Base-by-base conservation (phyloP, 2,329 filamentous ascomycete genomes). In the Lecanicillium sp. region DNA sequence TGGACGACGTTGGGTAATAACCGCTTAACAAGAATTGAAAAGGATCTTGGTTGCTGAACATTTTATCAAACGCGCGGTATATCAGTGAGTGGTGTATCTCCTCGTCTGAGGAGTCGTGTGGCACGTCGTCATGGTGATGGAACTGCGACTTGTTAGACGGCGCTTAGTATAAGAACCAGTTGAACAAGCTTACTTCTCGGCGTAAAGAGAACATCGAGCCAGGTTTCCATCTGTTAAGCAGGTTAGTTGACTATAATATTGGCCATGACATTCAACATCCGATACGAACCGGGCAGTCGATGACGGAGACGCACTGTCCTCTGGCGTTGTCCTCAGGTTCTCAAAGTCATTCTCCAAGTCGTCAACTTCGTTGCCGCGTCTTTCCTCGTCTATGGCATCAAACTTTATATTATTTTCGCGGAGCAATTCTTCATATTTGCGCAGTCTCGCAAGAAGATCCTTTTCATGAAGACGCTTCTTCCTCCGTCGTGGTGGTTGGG, bases 381-480 rank as follows among this genome's bases (percentile, higher is more conserved):
- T 25, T 25, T 73, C 65, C n/a, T 68, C 60, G 31, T 75, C 74
- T 15, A 85, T 69, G 13, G 79, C 70, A 35, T 86, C 77, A 47
- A 87, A 85, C n/a, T 68, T 60, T 50, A 88, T 74, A 36, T 78
- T 73, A 49, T 85, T 69, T 55, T 82, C 70, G 38, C 69, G 67
- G 22, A 88, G 64, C 29, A 88, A 61, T 6, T 61, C 55, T 58
- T 88, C 84, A 49, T 87, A 87, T 35, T 73, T 72, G 38, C 71
- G 74, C 16, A 87, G 64, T n/a, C 80, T 75, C 6, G 83, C 77
- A 37, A 86, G 64, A 29, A 88, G 64, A 41, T 84, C 80, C 51
- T 74, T 74, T 58, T 88, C 83, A 16, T 80, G 75, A 33, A 84
- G 77, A 38, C 77, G 70, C 59, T 75, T 77, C 61, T 76, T 77